These are phyloP conservation scores for Agaricus blazei DNA, from an alignment of 768 basidiomycete species.

Conservation along the genomic window DNA sequence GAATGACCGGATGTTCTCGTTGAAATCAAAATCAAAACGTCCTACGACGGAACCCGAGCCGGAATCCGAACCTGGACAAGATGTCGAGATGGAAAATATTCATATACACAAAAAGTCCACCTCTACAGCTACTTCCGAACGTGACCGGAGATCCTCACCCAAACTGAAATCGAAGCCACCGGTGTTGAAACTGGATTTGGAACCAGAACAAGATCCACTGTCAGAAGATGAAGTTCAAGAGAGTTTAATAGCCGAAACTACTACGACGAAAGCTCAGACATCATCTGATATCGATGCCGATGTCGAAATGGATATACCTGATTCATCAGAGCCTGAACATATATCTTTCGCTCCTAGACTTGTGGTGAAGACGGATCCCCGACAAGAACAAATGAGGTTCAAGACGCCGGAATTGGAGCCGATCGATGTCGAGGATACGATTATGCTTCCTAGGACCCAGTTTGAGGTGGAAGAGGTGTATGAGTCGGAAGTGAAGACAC, in stretches of 20 bases:
- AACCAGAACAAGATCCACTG: background rate
- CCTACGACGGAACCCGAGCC: background rate
- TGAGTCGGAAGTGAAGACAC: background rate
- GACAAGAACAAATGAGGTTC: background rate
- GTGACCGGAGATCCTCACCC: background rate
- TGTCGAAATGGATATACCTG: background rate
- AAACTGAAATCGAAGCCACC: background rate
- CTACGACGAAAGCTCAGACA: too few species aligned
- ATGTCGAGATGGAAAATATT: constrained; percentile 3
- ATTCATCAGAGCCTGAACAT: background rate
- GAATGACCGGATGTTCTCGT: background rate
- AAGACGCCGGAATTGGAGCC: constrained; percentile 1
- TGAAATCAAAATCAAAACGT: background rate
- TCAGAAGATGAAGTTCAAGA: background rate
- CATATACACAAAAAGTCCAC: background rate
- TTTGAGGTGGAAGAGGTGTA: background rate
- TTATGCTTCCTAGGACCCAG: background rate
- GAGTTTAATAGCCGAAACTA: background rate
- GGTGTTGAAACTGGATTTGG: background rate
- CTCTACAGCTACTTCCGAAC: background rate
- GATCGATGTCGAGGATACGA: background rate
- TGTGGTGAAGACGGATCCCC: background rate
- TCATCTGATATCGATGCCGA: background rate
- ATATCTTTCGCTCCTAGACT: background rate
- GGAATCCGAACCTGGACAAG: background rate